phyloP scores from a whole-genome alignment of 1,284 basidiomycete genomes.

The Pseudozyma pruni region DNA sequence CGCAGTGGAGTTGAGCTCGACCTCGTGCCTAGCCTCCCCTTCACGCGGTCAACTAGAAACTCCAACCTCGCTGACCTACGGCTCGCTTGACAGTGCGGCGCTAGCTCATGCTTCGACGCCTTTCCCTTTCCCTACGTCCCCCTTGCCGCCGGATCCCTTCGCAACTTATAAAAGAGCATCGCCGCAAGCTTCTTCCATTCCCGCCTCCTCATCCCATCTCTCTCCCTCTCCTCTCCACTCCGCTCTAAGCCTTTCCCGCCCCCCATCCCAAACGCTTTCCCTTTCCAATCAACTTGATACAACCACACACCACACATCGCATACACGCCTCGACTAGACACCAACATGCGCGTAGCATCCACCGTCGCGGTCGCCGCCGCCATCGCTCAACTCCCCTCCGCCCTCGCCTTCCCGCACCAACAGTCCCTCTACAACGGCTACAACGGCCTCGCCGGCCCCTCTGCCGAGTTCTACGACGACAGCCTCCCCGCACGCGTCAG shows the following conservation, averaged over 20 bases:
- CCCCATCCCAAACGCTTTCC: constrained; percentile 1
- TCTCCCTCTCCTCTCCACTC: constrained; percentile 25
- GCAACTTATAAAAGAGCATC: constrained; percentile 10
- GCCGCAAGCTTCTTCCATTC: neutral
- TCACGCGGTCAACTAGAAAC: neutral
- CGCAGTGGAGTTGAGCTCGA: constrained; percentile 27
- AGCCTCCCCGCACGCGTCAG: constrained; percentile 40
- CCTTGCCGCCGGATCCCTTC: too few relatives aligned
- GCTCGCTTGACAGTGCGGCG: neutral
- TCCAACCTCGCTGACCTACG: neutral
- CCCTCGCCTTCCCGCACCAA: constrained; percentile 32
- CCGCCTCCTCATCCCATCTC: constrained; percentile 25
- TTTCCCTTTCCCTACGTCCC: too few relatives aligned
- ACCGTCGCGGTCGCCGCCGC: constrained; percentile 20
- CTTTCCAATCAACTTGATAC: neutral
- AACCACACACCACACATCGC: neutral
- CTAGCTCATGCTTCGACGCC: too few relatives aligned
- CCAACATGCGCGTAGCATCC: constrained; percentile 23
- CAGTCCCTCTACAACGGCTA: constrained; percentile 40
- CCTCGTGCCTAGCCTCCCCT: neutral
- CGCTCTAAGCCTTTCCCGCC: neutral
- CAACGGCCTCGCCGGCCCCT: constrained; percentile 28
- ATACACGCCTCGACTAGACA: neutral
- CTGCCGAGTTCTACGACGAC: constrained; percentile 45
- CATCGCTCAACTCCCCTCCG: constrained; percentile 19